Conservation (phyloP, 2,329 filamentous ascomycete genomes). For the Paracoccidioides lutzii region DNA sequence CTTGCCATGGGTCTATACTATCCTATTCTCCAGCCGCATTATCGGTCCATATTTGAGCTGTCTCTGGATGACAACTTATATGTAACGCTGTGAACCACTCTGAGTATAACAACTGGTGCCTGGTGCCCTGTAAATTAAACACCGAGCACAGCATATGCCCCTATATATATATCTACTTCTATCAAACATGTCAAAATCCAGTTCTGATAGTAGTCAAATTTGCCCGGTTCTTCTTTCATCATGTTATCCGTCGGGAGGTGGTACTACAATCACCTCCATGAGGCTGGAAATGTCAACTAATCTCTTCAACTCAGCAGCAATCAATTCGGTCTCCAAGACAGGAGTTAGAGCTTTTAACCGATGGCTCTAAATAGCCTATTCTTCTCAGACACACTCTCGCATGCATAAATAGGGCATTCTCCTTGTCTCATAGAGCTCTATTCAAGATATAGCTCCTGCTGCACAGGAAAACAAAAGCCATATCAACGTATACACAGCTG, state of each 20-base stretch:
- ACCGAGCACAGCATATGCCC: background rate
- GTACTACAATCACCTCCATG: background rate
- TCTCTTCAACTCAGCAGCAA: background rate
- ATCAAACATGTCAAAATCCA: background rate
- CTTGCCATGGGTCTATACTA: too few relatives aligned
- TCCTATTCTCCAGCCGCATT: too few relatives aligned
- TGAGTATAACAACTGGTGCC: background rate
- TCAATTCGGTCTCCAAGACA: background rate
- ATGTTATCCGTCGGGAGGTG: background rate
- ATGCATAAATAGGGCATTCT: background rate
- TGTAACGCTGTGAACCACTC: background rate
- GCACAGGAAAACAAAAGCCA: background rate
- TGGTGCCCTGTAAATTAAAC: background rate
- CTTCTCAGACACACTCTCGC: background rate
- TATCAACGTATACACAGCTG: background rate
- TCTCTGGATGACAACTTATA: background rate
- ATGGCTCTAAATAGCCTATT: background rate
- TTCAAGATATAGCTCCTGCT: background rate
- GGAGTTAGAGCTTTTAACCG: background rate
- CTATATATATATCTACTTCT: background rate
- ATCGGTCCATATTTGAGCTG: background rate
- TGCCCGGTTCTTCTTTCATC: background rate
- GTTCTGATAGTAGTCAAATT: background rate
- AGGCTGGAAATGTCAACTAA: background rate
- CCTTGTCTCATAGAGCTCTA: background rate